A percentile compares a stretch with the other conserved stretches of the same genome.
phyloP scores from a whole-genome alignment of 2,329 filamentous ascomycete genomes.

The Tetracladium maxilliforme region DNA sequence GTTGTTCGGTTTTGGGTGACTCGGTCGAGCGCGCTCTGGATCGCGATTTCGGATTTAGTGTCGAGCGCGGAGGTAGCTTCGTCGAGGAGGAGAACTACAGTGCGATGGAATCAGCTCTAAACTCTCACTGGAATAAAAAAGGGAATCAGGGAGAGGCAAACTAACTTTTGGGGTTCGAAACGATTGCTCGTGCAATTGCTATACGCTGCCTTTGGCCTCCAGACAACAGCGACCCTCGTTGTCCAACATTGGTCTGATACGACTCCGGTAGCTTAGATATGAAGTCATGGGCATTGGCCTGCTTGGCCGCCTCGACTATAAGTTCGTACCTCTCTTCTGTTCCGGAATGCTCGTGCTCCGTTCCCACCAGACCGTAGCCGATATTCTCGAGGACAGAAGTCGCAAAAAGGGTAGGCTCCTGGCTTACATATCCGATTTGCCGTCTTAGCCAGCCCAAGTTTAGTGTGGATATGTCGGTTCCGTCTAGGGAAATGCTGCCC shows the following conservation, averaged over 20 bases:
- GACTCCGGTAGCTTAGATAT: constrained; percentile 40
- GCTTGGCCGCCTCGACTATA: constrained; percentile 33
- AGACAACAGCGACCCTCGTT: constrained; percentile 70
- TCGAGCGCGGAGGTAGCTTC: constrained; percentile 71
- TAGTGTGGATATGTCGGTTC: constrained; percentile 7
- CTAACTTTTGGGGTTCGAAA: constrained; percentile 79
- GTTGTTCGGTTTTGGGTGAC: constrained; percentile 43
- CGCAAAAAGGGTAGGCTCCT: no score
- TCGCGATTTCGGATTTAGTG: constrained; percentile 63
- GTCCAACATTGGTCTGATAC: constrained; percentile 64
- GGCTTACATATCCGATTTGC: constrained; percentile 9
- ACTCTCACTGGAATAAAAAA: no score
- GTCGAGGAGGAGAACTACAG: constrained; percentile 70
- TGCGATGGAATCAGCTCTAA: no score
- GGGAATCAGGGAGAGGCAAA: no score
- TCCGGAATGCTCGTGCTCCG: no score
- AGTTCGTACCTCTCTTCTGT: no score
- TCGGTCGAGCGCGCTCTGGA: constrained; percentile 36
- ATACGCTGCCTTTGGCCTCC: constrained; percentile 93
- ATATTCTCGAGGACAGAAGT: no score
- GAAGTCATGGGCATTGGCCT: constrained; percentile 41
- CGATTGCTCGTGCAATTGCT: constrained; percentile 77
- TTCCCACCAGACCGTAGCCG: no score
- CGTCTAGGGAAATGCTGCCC: constrained; percentile 21
- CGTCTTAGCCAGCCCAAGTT: constrained; percentile 9